Base-by-base conservation (phyloP, 129 eudicot genomes). In the Chrysanthemum makinoi region DNA sequence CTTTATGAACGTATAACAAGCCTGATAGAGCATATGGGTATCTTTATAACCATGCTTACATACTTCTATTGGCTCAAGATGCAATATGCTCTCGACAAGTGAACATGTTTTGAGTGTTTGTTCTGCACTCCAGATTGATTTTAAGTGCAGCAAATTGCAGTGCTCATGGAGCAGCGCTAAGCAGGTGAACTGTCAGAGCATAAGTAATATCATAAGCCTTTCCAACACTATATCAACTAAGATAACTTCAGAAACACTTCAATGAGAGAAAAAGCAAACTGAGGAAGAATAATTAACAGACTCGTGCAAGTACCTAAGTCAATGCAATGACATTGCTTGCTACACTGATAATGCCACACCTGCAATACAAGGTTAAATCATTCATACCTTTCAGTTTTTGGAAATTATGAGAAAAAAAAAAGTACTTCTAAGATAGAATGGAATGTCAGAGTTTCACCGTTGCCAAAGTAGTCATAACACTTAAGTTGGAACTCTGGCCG, bases 41-140 rank as follows among this genome's bases (percentile, higher is more conserved):
- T 10, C 11, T 52, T n/a, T 0, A 33, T 50, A 20, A 70, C 48
- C 13, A 8, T 52, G 65, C 51, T 63, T 72, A 69, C 89, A 76
- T 87, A 94, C 98, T 59, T 94, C 98, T 68, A 87, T 64, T 57
- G 96, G 87, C 56, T 90, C 93, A 75, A 89, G 77, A 76, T 87
- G 96, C 77, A 94, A 68, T 85, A 94, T 93, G 48, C 81, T 80
- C 82, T 93, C 95, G 66, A 87, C 92, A 66, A 84, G 85, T 66
- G 98, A 65, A 56, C 85, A 70, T 56, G 86, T 74, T 80, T 87
- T 95, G 15, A 54, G 71, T 33, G 82, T 53, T 77, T 90, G 76
- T 50, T 89, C 98, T 46, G 96, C 83, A 80, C 20, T 20, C 20
- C 20, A 20, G 20, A 20, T 20, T 20, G 20, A 20, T 20, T 20